phyloP scores from a whole-genome alignment of 306 rosid species.

The Canavalia ensiformis region DNA sequence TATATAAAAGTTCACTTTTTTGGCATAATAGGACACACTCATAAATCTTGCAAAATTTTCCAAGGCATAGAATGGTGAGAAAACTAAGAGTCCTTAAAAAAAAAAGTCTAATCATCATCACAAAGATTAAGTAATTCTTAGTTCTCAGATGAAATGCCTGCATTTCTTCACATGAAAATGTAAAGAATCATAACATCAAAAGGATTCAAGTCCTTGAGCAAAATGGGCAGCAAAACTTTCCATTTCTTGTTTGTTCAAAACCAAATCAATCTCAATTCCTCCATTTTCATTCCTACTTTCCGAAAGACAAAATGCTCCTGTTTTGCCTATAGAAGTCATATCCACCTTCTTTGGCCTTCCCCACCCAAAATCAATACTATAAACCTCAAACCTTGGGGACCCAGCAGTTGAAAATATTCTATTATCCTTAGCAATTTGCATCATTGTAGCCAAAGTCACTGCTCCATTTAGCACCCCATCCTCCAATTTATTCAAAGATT shows the following conservation, averaged over 20 bases:
- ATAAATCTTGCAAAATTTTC: too few species aligned
- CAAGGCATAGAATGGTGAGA: too few species aligned
- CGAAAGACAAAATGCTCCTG: slow-evolving; percentile 48
- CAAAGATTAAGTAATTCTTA: too few species aligned
- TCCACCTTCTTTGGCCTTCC: slow-evolving; percentile 59
- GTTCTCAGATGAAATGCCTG: too few species aligned
- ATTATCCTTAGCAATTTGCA: not conserved
- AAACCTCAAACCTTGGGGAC: slow-evolving; percentile 61
- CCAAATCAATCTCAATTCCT: slow-evolving; percentile 53
- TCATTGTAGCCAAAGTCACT: not conserved
- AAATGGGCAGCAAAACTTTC: slow-evolving; percentile 38
- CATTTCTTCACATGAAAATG: not conserved
- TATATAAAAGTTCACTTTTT: too few species aligned
- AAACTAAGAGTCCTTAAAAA: too few species aligned
- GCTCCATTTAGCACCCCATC: slow-evolving; percentile 35
- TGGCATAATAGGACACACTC: too few species aligned
- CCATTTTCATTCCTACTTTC: slow-evolving; percentile 42
- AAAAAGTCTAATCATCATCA: too few species aligned
- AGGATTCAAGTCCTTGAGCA: slow-evolving; percentile 36
- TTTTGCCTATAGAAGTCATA: slow-evolving; percentile 36
- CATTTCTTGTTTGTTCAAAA: slow-evolving; percentile 34
- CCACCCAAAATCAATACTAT: slow-evolving; percentile 54
- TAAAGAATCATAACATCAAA: not conserved
- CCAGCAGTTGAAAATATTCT: slow-evolving; percentile 46
- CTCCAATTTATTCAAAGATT: slow-evolving; percentile 35